A percentile compares a stretch with the other conserved stretches of the same genome.
Evolutionary conservation across 345 rosid genomes (phyloP).

Genomic region (Eutrema heterophyllum): DNA sequence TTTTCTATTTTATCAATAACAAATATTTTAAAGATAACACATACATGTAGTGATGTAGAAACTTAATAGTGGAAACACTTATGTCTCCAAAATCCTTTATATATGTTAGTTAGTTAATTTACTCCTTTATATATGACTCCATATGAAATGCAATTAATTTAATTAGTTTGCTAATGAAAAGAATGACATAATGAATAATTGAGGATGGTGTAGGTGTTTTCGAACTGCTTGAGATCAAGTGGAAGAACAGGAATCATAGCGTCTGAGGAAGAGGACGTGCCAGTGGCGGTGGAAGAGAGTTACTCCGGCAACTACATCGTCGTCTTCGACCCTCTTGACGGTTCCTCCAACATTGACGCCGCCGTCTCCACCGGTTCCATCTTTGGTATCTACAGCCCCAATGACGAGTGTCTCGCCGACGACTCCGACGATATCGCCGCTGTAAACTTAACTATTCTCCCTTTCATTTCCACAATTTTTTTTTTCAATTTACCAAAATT

Average conservation of each 20-base stretch:
- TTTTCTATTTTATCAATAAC: not conserved
- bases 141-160: not conserved
- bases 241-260: conserved; percentile 96
- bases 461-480: not conserved
- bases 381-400: conserved; percentile 90
- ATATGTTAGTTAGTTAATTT: not conserved
- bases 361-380: conserved; percentile 97
- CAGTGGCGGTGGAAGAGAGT: conserved; percentile 93
- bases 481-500: too few relatives aligned
- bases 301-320: conserved; percentile 92
- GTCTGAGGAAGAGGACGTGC: conserved; percentile 96
- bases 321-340: conserved; percentile 93
- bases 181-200: not conserved
- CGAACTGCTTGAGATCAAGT: conserved; percentile 85
- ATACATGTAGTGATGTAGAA: not conserved
- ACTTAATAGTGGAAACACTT: not conserved
- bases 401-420: conserved; percentile 81
- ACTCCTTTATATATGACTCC: not conserved
- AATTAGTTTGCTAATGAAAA: not conserved
- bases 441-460: conserved; percentile 30
- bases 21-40: too few relatives aligned
- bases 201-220: conserved; percentile 62
- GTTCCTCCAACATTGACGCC: conserved; percentile 92
- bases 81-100: not conserved
- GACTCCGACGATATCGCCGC: conserved; percentile 45